Evolutionary conservation across 345 rosid species (phyloP), one percentile per base, ranked within the genome.

Genomic region (Eucalyptus dawsonii): DNA sequence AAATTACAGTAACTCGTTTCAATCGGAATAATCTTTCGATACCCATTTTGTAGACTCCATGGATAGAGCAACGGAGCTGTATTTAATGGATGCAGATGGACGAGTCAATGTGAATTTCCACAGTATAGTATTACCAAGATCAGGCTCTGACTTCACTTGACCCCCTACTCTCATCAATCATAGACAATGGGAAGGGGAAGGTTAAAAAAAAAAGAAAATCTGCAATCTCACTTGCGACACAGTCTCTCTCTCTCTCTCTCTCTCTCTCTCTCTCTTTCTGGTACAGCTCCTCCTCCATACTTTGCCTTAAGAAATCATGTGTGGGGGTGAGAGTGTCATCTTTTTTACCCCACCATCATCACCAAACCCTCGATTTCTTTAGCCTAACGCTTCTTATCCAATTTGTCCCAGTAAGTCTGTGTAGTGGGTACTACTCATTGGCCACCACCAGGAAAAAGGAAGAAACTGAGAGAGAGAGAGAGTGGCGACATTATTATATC

Each of bases 381-480:
- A 88, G 88, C 58, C 10, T 51, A 37, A 90, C 80, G 88, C 91
- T 56, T 62, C 89, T 47, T 80, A 76, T 76, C 85, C 85, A 37
- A 21, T 4, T 21, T 56, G 62, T 54, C 31, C 91, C 91, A 80
- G 40, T 80, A 21, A 45, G 14, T 44, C 44, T 72, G 9, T 62
- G 31, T 27, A 29, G 7, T 69, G 67, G 25, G n/a, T 25, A 27
- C 31, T 50, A 87, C 51, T 67, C 53, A 42, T 54, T 86, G 88
- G 67, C 50, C 16, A 27, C 42, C 81, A n/a, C 62, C 29, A 5
- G 34, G 31, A 29, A 27, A 60, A 3, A 27, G 34, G 14, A 6
- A 17, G 67, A 3, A 49, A 21, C 16, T 49, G 50, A 47, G 50
- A 49, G 50, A 49, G 50, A 12, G 14, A 25, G 22, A 62, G 90